Conservation (phyloP, 208 protist genomes). For the Acanthamoeba triangularis region DNA sequence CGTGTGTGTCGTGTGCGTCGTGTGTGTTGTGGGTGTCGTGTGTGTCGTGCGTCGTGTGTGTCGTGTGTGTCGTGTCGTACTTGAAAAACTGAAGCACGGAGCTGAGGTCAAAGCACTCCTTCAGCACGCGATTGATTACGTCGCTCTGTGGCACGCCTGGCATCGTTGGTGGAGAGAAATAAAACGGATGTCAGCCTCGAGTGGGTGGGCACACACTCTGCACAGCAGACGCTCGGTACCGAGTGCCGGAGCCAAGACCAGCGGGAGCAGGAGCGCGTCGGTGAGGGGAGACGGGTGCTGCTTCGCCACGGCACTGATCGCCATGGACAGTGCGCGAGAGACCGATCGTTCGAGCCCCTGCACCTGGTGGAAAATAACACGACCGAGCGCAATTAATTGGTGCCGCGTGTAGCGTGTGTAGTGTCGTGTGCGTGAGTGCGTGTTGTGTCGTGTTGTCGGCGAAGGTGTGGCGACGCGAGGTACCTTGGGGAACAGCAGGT, state of each 20-base stretch:
- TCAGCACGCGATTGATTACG: background rate
- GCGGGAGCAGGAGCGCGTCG: background rate
- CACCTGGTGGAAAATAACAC: background rate
- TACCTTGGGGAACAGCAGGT: slow-evolving; percentile 33
- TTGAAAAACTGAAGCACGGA: slow-evolving; percentile 42
- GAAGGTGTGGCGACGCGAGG: background rate
- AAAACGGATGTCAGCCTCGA: no score
- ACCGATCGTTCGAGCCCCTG: background rate
- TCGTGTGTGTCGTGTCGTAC: no score
- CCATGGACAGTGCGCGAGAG: background rate
- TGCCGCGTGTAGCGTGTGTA: no score
- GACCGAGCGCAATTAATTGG: no score
- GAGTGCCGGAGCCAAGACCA: background rate
- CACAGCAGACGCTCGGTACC: no score
- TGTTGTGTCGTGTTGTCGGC: no score
- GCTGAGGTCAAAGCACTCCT: slow-evolving; percentile 2
- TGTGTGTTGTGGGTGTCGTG: no score
- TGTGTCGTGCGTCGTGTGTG: no score
- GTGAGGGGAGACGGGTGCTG: slow-evolving; percentile 24
- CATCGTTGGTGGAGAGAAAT: background rate
- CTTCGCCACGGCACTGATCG: background rate
- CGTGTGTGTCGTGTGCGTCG: background rate
- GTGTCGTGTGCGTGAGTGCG: no score
- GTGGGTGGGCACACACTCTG: no score
- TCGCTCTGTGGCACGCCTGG: slow-evolving; percentile 26